Evolutionary conservation across 148 eudicot genomes (phyloP).

Genomic region (Diospyros lotus): DNA sequence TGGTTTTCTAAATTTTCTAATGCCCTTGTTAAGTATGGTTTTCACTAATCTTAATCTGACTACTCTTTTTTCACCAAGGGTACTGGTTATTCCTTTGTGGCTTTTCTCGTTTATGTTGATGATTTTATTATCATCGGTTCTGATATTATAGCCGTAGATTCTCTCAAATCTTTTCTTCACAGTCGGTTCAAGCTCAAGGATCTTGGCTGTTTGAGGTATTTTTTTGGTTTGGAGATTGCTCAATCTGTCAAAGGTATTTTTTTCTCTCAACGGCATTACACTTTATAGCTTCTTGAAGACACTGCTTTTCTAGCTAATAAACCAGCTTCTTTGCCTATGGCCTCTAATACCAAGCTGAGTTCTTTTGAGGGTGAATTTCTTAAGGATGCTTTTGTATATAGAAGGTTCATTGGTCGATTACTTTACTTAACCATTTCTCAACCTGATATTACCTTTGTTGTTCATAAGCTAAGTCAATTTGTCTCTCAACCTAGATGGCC

Average conservation of each 20-base stretch:
- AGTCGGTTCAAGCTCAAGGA: background rate
- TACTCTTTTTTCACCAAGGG: too few species aligned
- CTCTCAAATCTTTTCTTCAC: background rate
- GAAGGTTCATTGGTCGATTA: background rate
- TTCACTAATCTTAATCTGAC: too few species aligned
- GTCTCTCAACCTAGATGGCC: background rate
- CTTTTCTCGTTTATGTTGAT: background rate
- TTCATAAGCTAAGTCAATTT: background rate
- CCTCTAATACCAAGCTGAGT: background rate
- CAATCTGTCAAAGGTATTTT: background rate
- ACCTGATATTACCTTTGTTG: background rate
- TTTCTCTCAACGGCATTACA: background rate
- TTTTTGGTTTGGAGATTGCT: background rate
- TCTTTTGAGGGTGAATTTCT: background rate
- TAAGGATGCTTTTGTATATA: background rate
- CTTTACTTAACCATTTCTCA: background rate
- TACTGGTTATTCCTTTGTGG: too few species aligned
- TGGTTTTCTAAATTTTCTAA: too few species aligned
- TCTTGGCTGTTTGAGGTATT: background rate
- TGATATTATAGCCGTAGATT: background rate
- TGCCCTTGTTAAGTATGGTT: too few species aligned
- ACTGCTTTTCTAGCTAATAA: background rate
- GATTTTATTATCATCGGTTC: background rate
- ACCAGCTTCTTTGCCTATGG: background rate
- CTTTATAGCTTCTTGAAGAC: background rate